A percentile compares a stretch with the other conserved stretches of the same genome.
Conservation (phyloP, 2,329 filamentous ascomycete genomes). For the Nectriaceae sp. region DNA sequence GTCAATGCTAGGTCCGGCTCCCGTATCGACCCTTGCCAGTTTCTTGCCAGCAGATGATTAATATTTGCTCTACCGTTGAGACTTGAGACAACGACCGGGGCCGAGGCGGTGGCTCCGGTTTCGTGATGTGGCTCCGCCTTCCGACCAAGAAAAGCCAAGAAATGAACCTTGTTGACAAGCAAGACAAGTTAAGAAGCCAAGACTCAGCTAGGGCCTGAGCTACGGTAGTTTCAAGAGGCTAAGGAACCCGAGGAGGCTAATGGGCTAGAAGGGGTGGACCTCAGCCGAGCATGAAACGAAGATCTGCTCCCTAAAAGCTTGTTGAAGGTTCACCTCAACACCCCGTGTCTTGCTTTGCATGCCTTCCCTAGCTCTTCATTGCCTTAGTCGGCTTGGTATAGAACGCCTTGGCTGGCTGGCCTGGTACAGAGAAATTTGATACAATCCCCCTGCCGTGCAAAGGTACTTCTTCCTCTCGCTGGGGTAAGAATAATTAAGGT, state of each 20-base stretch:
- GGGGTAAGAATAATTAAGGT: neutral
- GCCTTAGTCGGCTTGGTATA: too few relatives aligned
- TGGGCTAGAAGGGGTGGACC: neutral
- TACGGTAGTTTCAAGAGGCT: neutral
- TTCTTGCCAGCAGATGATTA: too few relatives aligned
- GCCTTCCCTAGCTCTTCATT: too few relatives aligned
- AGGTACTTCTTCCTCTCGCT: too few relatives aligned
- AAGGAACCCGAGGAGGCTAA: too few relatives aligned
- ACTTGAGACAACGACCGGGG: neutral
- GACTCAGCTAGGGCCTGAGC: neutral
- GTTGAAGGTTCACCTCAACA: too few relatives aligned
- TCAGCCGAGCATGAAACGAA: neutral
- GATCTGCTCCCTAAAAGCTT: neutral
- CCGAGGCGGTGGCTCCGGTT: neutral
- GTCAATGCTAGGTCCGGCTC: too few relatives aligned
- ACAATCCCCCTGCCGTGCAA: too few relatives aligned
- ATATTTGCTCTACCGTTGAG: neutral
- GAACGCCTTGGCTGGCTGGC: too few relatives aligned
- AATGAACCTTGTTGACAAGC: neutral
- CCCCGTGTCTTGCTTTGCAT: too few relatives aligned
- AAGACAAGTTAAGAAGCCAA: neutral
- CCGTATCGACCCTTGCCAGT: too few relatives aligned
- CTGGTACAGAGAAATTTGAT: too few relatives aligned
- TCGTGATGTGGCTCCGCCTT: neutral
- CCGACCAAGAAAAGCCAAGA: neutral